Base-by-base conservation (phyloP, 495 filamentous ascomycete genomes). In the Hypoxylon lienhwacheense region DNA sequence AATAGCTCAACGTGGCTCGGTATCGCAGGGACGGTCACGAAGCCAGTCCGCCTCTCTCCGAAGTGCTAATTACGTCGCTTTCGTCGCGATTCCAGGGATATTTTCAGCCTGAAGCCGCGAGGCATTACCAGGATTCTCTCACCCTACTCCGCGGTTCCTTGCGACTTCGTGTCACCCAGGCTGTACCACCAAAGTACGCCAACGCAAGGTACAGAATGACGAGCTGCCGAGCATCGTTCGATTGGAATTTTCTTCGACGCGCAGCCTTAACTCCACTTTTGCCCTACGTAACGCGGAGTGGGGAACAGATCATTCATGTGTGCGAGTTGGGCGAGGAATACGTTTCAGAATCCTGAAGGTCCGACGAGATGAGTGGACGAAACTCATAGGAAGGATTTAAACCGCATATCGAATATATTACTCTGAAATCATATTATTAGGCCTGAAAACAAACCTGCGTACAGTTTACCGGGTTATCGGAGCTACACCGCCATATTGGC, bases 231-330 rank as follows among this genome's bases (percentile, higher is more conserved):
- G 48, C 40, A 63, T 34, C 53, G 47, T 53, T 55, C 45, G 52
- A 63, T 59, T 45, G 45, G 28, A 43, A 58, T 49, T 55, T 53
- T 54, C 53, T 61, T 63, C 51, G 65, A 58, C 49, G 53, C 57
- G 57, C 62, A 61, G 59, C 53, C 47, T 52, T 53, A 50, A 58
- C 45, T 55, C 62, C 53, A 61, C 55, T 49, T 29, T 40, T 46
- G 32, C 52, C 55, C 51, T 65, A 67, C 65, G 62, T 67, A 61
- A 55, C 48, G 55, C 58, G 44, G 47, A 45, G 62, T 67, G 65
- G 65, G 43, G 59, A 50, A 53, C 29, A 24, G 36, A 40, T 51
- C 55, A 65, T 60, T 47, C 61, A 46, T 52, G 45, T 58, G 59
- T 53, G 53, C 44, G 45, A 53, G 62, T 63, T 55, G 65, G 62